phyloP scores from a whole-genome alignment of 257 asterid species.

The Oldenlandia corymbosa region DNA sequence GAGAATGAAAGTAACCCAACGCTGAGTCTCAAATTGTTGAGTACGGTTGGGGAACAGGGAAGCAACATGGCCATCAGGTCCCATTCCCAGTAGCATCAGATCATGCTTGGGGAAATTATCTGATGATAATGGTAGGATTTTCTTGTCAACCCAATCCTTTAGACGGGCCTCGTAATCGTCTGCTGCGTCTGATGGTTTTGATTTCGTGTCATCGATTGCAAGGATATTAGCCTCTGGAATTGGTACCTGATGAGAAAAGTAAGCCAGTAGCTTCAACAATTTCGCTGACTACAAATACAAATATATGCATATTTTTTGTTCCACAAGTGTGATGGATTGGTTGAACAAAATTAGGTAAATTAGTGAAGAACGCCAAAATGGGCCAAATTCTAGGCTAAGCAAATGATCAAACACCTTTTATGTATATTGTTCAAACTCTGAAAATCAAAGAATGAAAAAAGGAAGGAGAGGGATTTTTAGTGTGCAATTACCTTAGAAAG shows the following conservation, averaged over 20 bases:
- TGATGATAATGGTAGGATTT: slow-evolving; percentile 39
- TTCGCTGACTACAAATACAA: not conserved
- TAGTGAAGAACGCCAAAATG: no score
- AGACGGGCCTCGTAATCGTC: slow-evolving; percentile 61
- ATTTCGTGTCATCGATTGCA: slow-evolving; percentile 53
- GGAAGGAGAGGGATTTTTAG: no score
- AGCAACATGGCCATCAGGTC: slow-evolving; percentile 86
- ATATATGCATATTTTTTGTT: not conserved
- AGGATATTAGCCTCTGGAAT: slow-evolving; percentile 49
- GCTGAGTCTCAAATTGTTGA: slow-evolving; percentile 53
- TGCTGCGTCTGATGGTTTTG: slow-evolving; percentile 68
- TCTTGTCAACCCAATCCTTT: slow-evolving; percentile 33
- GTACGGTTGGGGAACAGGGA: slow-evolving; percentile 67
- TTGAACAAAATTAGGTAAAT: no score
- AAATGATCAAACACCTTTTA: not conserved
- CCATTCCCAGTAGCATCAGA: slow-evolving; percentile 81
- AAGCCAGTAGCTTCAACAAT: not conserved
- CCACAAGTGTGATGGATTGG: no score
- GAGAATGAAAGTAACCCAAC: slow-evolving; percentile 73
- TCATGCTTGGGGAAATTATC: slow-evolving; percentile 76
- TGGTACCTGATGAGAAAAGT: slow-evolving; percentile 37
- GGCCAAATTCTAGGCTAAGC: not conserved
- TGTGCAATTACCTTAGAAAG: slow-evolving; percentile 52
- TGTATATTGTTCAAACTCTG: no score
- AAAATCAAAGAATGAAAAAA: no score